These are phyloP conservation scores for Mariannaea sp. DNA, from an alignment of 2,329 filamentous ascomycete genomes.

Conservation along the genomic window DNA sequence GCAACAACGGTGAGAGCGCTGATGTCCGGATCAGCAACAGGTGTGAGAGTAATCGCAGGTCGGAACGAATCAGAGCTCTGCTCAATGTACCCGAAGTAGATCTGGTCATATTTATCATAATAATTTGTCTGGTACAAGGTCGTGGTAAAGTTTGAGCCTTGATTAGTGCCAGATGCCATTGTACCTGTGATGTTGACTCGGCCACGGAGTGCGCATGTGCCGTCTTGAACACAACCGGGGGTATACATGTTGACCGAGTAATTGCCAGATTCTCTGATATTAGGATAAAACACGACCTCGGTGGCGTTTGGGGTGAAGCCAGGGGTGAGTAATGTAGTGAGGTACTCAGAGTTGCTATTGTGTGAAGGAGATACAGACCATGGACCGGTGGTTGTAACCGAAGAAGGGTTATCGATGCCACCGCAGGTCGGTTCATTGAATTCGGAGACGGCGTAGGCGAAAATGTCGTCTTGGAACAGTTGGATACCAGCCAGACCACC, in stretches of 20 bases:
- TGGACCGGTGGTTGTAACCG: constrained; percentile 70
- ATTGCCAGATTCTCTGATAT: constrained; percentile 86
- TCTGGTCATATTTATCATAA: constrained; percentile 93
- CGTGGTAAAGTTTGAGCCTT: constrained; percentile 57
- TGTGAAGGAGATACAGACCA: constrained; percentile 74
- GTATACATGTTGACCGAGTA: constrained; percentile 93
- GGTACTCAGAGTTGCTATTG: constrained; percentile 74
- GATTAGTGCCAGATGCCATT: constrained; percentile 59
- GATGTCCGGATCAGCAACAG: constrained; percentile 65
- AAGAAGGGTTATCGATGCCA: constrained; percentile 65
- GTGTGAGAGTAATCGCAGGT: constrained; percentile 78
- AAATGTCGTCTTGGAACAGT: constrained; percentile 84
- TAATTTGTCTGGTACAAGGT: constrained; percentile 89
- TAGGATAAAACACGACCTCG: constrained; percentile 78
- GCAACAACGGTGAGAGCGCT: constrained; percentile 80
- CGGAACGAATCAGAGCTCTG: constrained; percentile 73
- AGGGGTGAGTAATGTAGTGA: constrained; percentile 67
- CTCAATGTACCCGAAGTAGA: constrained; percentile 86
- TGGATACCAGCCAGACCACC: constrained; percentile 86
- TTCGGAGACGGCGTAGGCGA: constrained; percentile 78
- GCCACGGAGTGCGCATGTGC: constrained; percentile 75
- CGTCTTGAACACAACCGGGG: constrained; percentile 83
- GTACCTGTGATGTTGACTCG: constrained; percentile 79
- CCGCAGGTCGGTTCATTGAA: constrained; percentile 89
- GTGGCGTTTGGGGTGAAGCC: constrained; percentile 62